Conservation (phyloP, 176 grass and related monocot species). For the Miscanthus lutarioriparius region DNA sequence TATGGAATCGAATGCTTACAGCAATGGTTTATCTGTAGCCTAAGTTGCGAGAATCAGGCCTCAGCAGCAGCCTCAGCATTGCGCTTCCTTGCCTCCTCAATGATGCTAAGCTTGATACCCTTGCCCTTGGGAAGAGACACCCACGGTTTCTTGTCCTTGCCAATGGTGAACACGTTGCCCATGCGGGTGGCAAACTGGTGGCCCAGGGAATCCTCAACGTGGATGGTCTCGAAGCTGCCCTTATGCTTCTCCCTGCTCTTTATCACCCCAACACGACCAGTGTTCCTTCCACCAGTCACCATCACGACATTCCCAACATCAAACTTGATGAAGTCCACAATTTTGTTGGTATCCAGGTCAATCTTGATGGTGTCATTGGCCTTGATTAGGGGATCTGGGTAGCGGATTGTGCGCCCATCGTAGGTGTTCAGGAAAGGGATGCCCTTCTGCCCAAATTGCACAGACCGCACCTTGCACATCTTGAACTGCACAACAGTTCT, state of each 20-base stretch:
- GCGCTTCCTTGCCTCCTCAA: conserved; percentile 53
- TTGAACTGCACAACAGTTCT: conserved; percentile 34
- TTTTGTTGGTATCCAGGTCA: conserved; percentile 46
- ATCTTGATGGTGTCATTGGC: conserved; percentile 58
- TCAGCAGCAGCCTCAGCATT: conserved; percentile 30
- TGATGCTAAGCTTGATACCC: conserved; percentile 57
- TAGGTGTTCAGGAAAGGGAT: conserved; percentile 54
- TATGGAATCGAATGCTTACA: not conserved
- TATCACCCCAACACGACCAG: conserved; percentile 51
- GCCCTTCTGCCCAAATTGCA: conserved; percentile 57
- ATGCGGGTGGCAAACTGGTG: conserved; percentile 53
- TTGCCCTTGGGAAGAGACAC: conserved; percentile 52
- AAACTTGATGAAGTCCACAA: conserved; percentile 57
- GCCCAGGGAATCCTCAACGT: conserved; percentile 39
- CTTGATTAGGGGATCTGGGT: conserved; percentile 53
- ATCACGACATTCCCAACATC: conserved; percentile 55
- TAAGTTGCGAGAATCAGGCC: not conserved
- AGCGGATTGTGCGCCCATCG: conserved; percentile 50
- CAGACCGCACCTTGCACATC: conserved; percentile 52
- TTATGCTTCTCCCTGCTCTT: conserved; percentile 59
- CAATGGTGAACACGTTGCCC: conserved; percentile 50
- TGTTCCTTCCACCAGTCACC: conserved; percentile 54
- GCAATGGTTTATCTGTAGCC: not conserved
- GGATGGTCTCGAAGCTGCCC: conserved; percentile 44
- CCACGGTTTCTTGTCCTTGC: conserved; percentile 51